phyloP scores from a whole-genome alignment of 768 basidiomycete genomes.

The Stropharia rugosoannulata region DNA sequence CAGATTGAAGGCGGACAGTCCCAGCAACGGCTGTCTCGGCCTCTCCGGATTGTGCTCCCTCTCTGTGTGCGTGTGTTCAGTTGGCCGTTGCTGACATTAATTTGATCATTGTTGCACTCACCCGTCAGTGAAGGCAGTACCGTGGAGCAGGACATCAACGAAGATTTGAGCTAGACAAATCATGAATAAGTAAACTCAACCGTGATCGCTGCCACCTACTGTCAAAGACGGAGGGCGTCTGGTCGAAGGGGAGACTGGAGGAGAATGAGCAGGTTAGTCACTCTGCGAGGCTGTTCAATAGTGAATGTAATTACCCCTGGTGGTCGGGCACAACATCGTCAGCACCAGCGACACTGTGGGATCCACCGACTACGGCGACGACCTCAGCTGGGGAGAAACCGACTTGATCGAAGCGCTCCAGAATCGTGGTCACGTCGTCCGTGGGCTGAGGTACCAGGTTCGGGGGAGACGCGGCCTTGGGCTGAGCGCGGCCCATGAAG shows the following conservation, averaged over 20 bases:
- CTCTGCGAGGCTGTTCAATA: background rate
- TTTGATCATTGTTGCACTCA: slow-evolving; percentile 11
- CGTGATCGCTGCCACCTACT: slow-evolving; percentile 10
- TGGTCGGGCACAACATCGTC: slow-evolving; percentile 15
- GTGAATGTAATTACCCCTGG: slow-evolving; percentile 3
- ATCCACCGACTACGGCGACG: slow-evolving; percentile 32
- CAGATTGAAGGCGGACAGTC: slow-evolving; percentile 45
- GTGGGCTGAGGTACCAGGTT: slow-evolving; percentile 15
- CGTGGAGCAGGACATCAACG: slow-evolving; percentile 44
- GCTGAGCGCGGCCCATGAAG: slow-evolving; percentile 34
- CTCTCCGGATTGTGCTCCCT: slow-evolving; percentile 36
- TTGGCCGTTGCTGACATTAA: background rate
- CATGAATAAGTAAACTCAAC: background rate
- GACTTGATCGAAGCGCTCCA: slow-evolving; percentile 33
- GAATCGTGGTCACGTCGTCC: slow-evolving; percentile 27
- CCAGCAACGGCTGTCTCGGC: slow-evolving; percentile 38
- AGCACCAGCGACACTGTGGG: slow-evolving; percentile 17
- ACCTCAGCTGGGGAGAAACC: slow-evolving; percentile 34
- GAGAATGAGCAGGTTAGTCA: slow-evolving; percentile 20
- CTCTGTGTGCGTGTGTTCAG: slow-evolving; percentile 19
- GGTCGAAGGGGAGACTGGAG: slow-evolving; percentile 37
- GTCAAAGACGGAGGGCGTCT: slow-evolving; percentile 42
- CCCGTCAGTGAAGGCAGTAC: slow-evolving; percentile 41
- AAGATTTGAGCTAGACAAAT: slow-evolving; percentile 33
- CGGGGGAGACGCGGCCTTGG: slow-evolving; percentile 30